Percentiles rank a stretch among this genome's conserved stretches.
These are phyloP conservation scores for Termitomyces sp. DNA, from an alignment of 768 basidiomycete genomes.

Conservation along the genomic window DNA sequence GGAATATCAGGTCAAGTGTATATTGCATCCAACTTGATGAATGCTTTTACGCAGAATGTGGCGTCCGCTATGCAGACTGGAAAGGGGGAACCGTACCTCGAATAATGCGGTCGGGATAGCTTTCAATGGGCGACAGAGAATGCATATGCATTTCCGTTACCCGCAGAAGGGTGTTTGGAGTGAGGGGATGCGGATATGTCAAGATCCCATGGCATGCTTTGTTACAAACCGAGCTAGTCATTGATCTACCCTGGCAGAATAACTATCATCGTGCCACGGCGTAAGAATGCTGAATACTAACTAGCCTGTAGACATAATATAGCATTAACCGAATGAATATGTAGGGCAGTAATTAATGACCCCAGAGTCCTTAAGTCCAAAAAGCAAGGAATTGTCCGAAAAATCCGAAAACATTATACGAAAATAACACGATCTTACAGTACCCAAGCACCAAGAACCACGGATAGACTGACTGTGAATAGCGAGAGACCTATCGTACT, in stretches of 20 bases:
- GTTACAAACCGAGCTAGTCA: too few species aligned
- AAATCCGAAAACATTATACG: neutral
- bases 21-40: neutral
- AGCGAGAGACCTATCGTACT: neutral
- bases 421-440: neutral
- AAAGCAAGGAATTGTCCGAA: neutral
- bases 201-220: neutral
- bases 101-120: neutral
- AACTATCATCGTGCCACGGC: neutral
- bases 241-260: neutral
- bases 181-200: neutral
- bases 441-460: neutral
- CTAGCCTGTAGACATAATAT: neutral
- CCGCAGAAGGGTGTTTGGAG: conserved; percentile 4
- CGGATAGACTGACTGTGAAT: neutral
- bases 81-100: neutral
- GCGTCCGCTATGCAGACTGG: conserved; percentile 3
- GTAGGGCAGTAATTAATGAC: neutral
- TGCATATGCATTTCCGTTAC: neutral
- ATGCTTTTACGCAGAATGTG: conserved; percentile 1
- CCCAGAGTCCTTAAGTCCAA: neutral
- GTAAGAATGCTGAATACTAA: neutral
- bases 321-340: neutral
- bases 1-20: neutral
- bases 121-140: neutral